Evolutionary conservation across 2,329 filamentous ascomycete genomes (phyloP).

Genomic region (Colletotrichum cereale): DNA sequence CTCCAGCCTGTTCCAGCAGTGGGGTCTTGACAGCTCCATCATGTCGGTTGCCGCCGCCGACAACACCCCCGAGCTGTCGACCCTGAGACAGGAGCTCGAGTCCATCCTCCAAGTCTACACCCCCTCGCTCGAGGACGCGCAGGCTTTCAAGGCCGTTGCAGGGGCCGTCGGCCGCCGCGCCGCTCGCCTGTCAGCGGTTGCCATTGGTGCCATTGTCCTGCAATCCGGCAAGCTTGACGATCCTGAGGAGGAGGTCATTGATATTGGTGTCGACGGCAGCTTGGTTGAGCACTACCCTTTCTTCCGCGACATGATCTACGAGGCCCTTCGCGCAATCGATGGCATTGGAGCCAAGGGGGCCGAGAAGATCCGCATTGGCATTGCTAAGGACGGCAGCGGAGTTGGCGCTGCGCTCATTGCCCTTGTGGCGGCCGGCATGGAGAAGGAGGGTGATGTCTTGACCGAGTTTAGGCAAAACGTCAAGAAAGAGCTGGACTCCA

Average conservation of each 20-base stretch:
- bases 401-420: conserved; percentile 97
- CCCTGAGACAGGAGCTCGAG: conserved; percentile 83
- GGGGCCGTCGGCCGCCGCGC: conserved; percentile 89
- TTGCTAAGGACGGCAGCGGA: conserved; percentile 95
- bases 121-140: conserved; percentile 84
- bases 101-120: conserved; percentile 81
- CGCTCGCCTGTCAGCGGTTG: conserved; percentile 87
- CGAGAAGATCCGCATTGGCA: conserved; percentile 90
- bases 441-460: conserved; percentile 62
- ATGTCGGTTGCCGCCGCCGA: conserved; percentile 90
- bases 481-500: conserved; percentile 50
- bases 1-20: conserved; percentile 80
- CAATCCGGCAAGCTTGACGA: conserved; percentile 79
- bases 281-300: conserved; percentile 96
- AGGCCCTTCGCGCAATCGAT: conserved; percentile 81
- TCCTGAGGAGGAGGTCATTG: conserved; percentile 77
- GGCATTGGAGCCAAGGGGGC: conserved; percentile 84
- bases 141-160: conserved; percentile 86
- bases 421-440: conserved; percentile 81
- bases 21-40: conserved; percentile 92
- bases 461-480: conserved; percentile 56
- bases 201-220: conserved; percentile 86
- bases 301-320: conserved; percentile 89
- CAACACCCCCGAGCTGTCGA: conserved; percentile 76
- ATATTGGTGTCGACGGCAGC: conserved; percentile 94